Evolutionary conservation across 805 yeast species (phyloP), one percentile per base, ranked within the genome.

Genomic region (Yarrowia divulgata): DNA sequence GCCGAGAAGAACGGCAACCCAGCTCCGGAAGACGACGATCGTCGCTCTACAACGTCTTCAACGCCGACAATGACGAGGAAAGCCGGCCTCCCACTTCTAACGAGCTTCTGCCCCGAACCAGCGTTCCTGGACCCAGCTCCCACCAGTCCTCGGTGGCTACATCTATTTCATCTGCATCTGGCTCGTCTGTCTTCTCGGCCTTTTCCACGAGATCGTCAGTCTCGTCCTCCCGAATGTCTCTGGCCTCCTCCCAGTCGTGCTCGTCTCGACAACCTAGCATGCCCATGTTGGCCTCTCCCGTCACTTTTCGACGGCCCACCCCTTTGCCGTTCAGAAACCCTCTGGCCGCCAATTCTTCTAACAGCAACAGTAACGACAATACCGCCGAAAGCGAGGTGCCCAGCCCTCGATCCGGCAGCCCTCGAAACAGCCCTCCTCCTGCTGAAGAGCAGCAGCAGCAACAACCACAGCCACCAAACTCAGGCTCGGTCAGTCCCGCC

Each of bases 391-490:
- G 62, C 37, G 63, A 57, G 23, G 63, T 57, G 1, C 63, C 63
- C 12, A 57, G 63, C 12, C 63, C 63, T 42, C 48, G 63, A 16
- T 40, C 48, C n/a, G 63, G 63, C 9, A 57, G 63, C n/a, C 63
- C 63, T 6, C 10, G 48, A 16, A 55, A 23, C 48, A 55, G 62
- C 29, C 29, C 29, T 5, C 62, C 62, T 5, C 62, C 62, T 2
- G 34, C 45, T 6, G 19, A n/a, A 29, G 43, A 57, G 6, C 35
- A 18, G 29, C 35, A 18, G 29, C 9, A n/a, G 8, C 43, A 18
- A 7, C 42, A 14, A 4, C 39, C 5, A 6, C 57, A 16, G 14
- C 35, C 32, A 4, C 60, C 45, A 4, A 19, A 14, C 2, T 57
- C 63, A 4, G 63, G 63, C 37, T 57, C 63, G 0, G 48, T 42